Conservation (phyloP, 768 basidiomycete species). For the Lactifluus echinatus region DNA sequence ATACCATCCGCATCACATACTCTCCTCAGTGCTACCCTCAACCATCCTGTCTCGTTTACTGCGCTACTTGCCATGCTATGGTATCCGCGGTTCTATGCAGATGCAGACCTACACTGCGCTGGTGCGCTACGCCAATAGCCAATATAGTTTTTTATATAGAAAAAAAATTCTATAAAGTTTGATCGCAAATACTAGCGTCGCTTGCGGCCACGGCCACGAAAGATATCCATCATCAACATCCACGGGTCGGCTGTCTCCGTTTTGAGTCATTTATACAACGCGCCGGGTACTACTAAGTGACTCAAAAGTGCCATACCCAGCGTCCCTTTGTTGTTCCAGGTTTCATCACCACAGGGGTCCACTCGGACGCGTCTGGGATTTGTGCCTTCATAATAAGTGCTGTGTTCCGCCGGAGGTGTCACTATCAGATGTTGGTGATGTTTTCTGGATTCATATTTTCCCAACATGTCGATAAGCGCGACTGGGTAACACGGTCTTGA, state of each 20-base stretch:
- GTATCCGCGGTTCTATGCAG: slow-evolving; percentile 11
- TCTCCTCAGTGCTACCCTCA: slow-evolving; percentile 15
- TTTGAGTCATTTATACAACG: slow-evolving; percentile 4
- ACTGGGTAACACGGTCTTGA: not conserved
- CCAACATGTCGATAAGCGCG: not conserved
- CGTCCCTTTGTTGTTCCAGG: not conserved
- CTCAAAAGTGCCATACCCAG: not conserved
- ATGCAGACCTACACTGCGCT: slow-evolving; percentile 10
- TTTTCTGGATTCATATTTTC: slow-evolving; percentile 6
- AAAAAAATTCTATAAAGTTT: slow-evolving; percentile 10
- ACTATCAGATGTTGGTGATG: slow-evolving; percentile 3
- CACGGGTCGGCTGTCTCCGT: slow-evolving; percentile 3
- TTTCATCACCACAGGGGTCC: not conserved
- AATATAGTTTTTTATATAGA: not conserved
- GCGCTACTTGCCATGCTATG: slow-evolving; percentile 10
- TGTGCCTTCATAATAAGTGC: not conserved
- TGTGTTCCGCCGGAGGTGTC: not conserved
- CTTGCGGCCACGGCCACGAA: not conserved
- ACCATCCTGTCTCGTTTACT: slow-evolving; percentile 5
- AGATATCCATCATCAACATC: not conserved
- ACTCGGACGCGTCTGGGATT: not conserved
- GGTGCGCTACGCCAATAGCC: slow-evolving; percentile 8
- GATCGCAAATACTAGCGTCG: slow-evolving; percentile 4
- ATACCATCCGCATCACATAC: slow-evolving; percentile 19
- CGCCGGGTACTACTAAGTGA: not conserved